Evolutionary conservation across 768 basidiomycete species (phyloP), one percentile per base, ranked within the genome.

Genomic region (Phaffia australis): DNA sequence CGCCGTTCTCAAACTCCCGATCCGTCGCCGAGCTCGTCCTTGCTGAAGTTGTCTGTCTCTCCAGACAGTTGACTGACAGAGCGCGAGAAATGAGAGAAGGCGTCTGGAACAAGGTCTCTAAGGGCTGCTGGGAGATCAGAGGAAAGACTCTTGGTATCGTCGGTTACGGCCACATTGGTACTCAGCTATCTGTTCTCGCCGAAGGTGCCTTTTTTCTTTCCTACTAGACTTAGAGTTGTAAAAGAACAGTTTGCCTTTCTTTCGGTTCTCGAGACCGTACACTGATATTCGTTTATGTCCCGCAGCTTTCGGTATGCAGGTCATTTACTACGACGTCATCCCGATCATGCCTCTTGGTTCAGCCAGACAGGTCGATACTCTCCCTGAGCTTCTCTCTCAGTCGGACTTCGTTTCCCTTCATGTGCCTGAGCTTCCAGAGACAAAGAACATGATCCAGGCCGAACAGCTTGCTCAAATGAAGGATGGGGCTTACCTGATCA

Each of bases 1-100:
- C 95, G 7, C 95, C 95, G 47, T 77, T 76, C 60, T 93, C 90
- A 75, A 98, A 95, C 80, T 98, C 95, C 42, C 89, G 95, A 71
- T 98, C 95, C 0, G 95, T 99, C 63, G 95, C 95, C 50, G 95
- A 99, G 79, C 85, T 99, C 57, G 95, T 99, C 77, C 84, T 99
- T 77, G 82, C 85, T 66, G 95, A 99, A 78, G 81, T 98, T 73
- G 83, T 99, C 73, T 87, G 87, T 3, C 85, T 99, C 70, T 94
- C 94, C 3, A 87, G 95, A 29, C 95, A 99, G 75, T 83, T 94
- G 72, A 85, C 85, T 72, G 88, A 99, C 77, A 87, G 95, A 64
- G 79, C 86, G 27, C 83, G 81, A 71, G 95, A 99, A 79, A 82
- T 99, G 79, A 85, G 84, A 63, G 81, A 84, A 46, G 95, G 95